Evolutionary conservation across 129 eudicot species (phyloP), one percentile per base, ranked within the genome.

Genomic region (Flaveria trinervia): DNA sequence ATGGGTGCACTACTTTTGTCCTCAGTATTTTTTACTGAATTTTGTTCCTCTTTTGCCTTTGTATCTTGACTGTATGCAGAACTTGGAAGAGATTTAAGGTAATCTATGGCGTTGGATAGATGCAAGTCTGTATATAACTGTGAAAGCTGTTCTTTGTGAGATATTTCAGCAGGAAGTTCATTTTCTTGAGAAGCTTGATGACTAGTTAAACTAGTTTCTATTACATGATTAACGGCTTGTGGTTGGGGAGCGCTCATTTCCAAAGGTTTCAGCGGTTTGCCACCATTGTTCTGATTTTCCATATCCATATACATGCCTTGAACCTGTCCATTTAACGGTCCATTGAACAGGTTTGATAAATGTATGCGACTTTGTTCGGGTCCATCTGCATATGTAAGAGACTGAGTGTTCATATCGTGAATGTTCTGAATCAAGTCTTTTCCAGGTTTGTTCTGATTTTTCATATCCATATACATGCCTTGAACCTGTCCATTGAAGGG

Each of bases 171-270:
- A 64, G 65, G 80, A 54, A 52, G 56, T 48, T 26, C 52, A 61
- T 76, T 77, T 23, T 48, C 25, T 70, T 80, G 85, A 80, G 78
- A 48, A 72, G 23, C 70, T 66, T 69, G 87, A 45, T 83, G 83
- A 78, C 36, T 68, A 68, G 70, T 74, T 15, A 76, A 71, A 25
- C n/a, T 50, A 83, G 57, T 77, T 25, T 59, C 78, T 16, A 57
- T 59, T 16, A 45, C 50, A 10, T 43, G 57, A 49, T 51, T 77
- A 9, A 15, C 50, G 52, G 80, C 73, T 46, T 62, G 82, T 44
- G 71, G 51, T 62, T 67, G 84, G 26, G 68, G 46, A 50, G 30
- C 70, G 23, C 68, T 71, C 14, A 56, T 1, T 25, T 78, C 85
- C 43, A 50, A 56, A 74, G 79, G 46, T 45, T 80, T 77, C 46